Evolutionary conservation across 1,139 yeast genomes (phyloP).

Genomic region (Sugiyamaella xylanicola): DNA sequence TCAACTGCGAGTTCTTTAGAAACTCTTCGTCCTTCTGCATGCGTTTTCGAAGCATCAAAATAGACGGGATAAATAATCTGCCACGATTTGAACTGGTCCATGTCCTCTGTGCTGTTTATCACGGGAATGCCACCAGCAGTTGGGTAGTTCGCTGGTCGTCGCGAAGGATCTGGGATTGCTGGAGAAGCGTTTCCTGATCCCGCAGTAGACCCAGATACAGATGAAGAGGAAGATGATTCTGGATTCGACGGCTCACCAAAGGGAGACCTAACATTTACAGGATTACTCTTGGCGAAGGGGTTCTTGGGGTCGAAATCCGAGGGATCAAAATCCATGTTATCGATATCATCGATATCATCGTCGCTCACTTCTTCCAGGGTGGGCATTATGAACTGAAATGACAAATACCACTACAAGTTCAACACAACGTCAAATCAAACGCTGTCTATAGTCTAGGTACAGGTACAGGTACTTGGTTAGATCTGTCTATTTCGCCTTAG

Average conservation of each 20-base stretch:
- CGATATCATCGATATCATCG: slow-evolving; percentile 67
- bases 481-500: too few relatives aligned
- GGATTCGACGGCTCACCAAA: slow-evolving; percentile 23
- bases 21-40: slow-evolving; percentile 83
- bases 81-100: slow-evolving; percentile 64
- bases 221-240: slow-evolving; percentile 1
- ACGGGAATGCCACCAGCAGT: slow-evolving; percentile 23
- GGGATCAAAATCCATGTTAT: slow-evolving; percentile 87
- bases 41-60: slow-evolving; percentile 77
- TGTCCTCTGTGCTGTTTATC: slow-evolving; percentile 45
- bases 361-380: slow-evolving; percentile 81
- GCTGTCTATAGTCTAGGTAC: too few relatives aligned
- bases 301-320: slow-evolving; percentile 80
- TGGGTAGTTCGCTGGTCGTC: slow-evolving; percentile 14
- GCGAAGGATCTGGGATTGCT: slow-evolving; percentile 12
- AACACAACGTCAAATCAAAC: too few relatives aligned
- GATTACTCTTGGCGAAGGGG: slow-evolving; percentile 39
- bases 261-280: slow-evolving; percentile 26
- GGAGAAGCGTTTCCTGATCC: slow-evolving; percentile 10
- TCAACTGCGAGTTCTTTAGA: slow-evolving; percentile 65
- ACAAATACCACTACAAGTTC: background rate
- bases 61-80: slow-evolving; percentile 88
- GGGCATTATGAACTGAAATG: slow-evolving; percentile 53
- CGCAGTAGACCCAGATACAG: slow-evolving; percentile 14
- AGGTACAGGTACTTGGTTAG: too few relatives aligned